Evolutionary conservation across 805 yeast species (phyloP), one percentile per base, ranked within the genome.

Genomic region (Saturnispora serradocipensis): DNA sequence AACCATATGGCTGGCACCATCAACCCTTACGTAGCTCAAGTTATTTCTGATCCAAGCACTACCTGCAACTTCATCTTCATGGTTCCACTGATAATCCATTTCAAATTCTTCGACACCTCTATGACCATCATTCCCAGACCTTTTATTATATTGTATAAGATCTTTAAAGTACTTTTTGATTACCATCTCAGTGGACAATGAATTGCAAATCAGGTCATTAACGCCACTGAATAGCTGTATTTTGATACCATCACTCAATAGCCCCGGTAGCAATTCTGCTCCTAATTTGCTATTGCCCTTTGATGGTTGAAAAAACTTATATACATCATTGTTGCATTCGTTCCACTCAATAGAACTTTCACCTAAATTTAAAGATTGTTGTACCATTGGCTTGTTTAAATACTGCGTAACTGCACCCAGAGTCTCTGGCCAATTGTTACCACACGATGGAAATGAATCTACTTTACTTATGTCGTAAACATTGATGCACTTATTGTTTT

Each of bases 1-100:
- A 25, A 89, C 93, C 98, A 93, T 91, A 63, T 93, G 98, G 3
- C 96, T 84, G 0, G 96, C 80, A 58, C 87, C 79, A 63, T 68
- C 78, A 2, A 91, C 79, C 52, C 80, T 79, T 32, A 86, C 80
- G 63, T 84, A 85, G 0, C 96, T 84, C 60, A 91, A 71, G 61
- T 88, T 87, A 56, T 87, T 74, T 46, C 82, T 90, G 18, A 66
- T 48, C 53, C 66, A 65, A 38, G 78, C 58, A 36, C 65, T 59
- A 54, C 80, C 76, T 9, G 70, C 75, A 9, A 53, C 53, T 7
- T 58, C 53, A 13, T 68, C 65, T 54, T 74, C 68, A 61, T 75
- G 75, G 18, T 62, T 55, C 84, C 84, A 80, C 51, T 67, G 67
- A 11, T 39, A 49, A 38, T 56, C 56, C 55, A 52, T 52, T 24